Evolutionary conservation across 176 grass and related monocot genomes (phyloP), one percentile per base, ranked within the genome.

Genomic region (Rhynchospora pubera): DNA sequence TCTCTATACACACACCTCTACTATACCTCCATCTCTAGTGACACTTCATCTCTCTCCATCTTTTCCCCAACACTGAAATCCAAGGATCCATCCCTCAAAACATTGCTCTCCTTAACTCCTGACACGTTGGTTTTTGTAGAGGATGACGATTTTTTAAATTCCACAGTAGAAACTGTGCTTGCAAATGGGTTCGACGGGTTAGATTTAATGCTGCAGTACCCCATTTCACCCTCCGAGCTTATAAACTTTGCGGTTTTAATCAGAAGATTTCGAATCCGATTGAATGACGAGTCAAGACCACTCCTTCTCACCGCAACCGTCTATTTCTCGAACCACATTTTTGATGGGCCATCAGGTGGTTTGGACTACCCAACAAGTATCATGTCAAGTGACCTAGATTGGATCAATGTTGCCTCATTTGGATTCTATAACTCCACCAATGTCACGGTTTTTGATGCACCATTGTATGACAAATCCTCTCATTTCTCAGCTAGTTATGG

Each of bases 311-410:
- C 95, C 0, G 89, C 89, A 77, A 91, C 88, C 0, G 88, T 89
- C 10, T 94, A 94, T 89, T 97, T 97, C 83, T 94, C 92, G 11
- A 92, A 86, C 66, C 95, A 97, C 66, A 84, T 97, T 44, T 94
- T 94, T 39, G 78, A 65, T 9, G 76, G 58, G 30, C 43, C 81
- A 68, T 62, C 23, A 3, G 60, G 62, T 18, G 48, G 79, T 61
- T 85, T 88, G 18, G 88, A 97, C 61, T 94, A 97, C 63, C 92
- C 90, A 13, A 79, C 84, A 4, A 91, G 90, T 57, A 51, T 67
- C 39, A 64, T 97, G 50, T 85, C 89, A 1, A 55, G 42, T 9
- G 82, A 46, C 76, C 85, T 94, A 21, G 88, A 97, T 85, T 94
- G 95, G 95, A 67, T 88, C 58, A 94, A 91, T 28, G 81, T 87